These are phyloP conservation scores for Globisporangium carolinianum DNA, from an alignment of 352 stramenopile genomes.

Conservation along the genomic window DNA sequence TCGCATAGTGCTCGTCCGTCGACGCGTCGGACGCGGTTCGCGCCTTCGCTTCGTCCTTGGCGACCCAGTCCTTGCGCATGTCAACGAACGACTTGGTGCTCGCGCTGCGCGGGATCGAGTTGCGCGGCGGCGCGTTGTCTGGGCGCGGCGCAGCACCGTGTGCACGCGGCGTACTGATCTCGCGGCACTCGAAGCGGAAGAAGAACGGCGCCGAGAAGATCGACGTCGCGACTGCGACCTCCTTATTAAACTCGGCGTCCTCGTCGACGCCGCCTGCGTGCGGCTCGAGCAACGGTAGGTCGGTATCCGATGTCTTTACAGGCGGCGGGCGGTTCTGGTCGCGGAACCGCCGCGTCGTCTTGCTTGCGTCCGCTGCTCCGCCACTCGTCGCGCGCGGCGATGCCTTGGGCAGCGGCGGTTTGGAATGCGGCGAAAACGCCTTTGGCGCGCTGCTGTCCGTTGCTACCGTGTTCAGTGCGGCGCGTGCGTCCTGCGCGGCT, in stretches of 20 bases:
- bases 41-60: slow-evolving; percentile 10
- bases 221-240: slow-evolving; percentile 73
- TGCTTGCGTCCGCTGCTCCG: not conserved
- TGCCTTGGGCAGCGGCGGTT: slow-evolving; percentile 12
- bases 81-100: slow-evolving; percentile 52
- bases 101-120: slow-evolving; percentile 24
- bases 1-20: slow-evolving; percentile 26
- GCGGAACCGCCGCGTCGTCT: slow-evolving; percentile 7
- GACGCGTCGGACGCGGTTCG: slow-evolving; percentile 17
- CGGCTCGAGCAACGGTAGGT: slow-evolving; percentile 21
- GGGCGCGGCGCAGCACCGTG: not conserved
- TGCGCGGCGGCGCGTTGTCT: not conserved
- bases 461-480: not conserved
- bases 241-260: slow-evolving; percentile 79
- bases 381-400: slow-evolving; percentile 1
- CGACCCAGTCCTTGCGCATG: slow-evolving; percentile 14
- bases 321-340: slow-evolving; percentile 15
- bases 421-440: slow-evolving; percentile 10
- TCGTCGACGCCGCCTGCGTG: slow-evolving; percentile 42
- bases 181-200: slow-evolving; percentile 75
- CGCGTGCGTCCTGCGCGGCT: not conserved
- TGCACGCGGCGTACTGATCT: slow-evolving; percentile 29
- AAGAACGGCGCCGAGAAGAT: slow-evolving; percentile 83
- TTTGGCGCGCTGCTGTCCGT: not conserved
- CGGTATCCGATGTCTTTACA: slow-evolving; percentile 19